phyloP scores from a whole-genome alignment of 345 rosid genomes.

The Turritis glabra region DNA sequence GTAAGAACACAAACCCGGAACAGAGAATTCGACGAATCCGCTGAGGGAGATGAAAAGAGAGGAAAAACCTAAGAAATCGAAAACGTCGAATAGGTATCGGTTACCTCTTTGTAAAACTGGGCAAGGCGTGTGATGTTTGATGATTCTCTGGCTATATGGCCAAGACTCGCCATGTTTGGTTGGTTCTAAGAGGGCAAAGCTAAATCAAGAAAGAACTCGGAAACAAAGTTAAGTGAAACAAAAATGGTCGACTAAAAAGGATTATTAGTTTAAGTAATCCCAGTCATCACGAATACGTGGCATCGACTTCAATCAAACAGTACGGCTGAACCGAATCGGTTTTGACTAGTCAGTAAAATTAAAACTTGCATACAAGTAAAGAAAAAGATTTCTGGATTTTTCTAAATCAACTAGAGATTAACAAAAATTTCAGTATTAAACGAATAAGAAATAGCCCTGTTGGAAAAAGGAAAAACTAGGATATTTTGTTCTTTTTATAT shows the following conservation, averaged over 20 bases:
- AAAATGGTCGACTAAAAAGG: neutral
- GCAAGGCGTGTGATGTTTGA: constrained; percentile 73
- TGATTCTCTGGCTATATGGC: constrained; percentile 88
- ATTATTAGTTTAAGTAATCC: neutral
- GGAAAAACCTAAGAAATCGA: neutral
- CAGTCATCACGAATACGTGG: constrained; percentile 3
- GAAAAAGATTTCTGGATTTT: too few relatives aligned
- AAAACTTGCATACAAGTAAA: too few relatives aligned
- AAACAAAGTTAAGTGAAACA: neutral
- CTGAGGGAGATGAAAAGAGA: neutral
- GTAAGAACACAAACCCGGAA: neutral
- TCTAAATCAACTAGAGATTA: too few relatives aligned
- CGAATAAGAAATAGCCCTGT: too few relatives aligned
- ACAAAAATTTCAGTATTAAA: too few relatives aligned
- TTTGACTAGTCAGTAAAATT: neutral
- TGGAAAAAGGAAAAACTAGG: too few relatives aligned
- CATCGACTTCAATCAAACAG: neutral
- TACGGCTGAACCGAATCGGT: neutral
- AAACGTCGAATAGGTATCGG: neutral
- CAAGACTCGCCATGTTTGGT: constrained; percentile 55
- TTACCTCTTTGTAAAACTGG: constrained; percentile 75
- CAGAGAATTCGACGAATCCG: neutral
- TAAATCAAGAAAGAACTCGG: neutral
- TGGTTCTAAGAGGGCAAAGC: neutral
- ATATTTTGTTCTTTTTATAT: too few relatives aligned